These are phyloP conservation scores for Dioscorea zingiberensis DNA, from an alignment of 106 monocot genomes.

Conservation along the genomic window DNA sequence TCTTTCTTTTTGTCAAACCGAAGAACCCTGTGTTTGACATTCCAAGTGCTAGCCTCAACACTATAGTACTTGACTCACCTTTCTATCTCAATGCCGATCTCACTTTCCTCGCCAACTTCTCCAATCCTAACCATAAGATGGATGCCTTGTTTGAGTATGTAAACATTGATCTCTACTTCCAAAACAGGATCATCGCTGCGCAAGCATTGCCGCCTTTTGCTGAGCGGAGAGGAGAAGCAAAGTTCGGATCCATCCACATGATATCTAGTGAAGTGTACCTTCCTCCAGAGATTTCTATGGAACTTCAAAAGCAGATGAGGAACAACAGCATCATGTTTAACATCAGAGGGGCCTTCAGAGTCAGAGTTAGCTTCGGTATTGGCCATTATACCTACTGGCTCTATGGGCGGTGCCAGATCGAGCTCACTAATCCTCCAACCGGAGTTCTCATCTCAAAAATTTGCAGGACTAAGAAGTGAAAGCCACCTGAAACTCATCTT, in stretches of 20 bases:
- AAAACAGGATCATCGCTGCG: constrained; percentile 38
- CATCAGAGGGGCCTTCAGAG: constrained; percentile 59
- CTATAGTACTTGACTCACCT: constrained; percentile 66
- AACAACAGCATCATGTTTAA: constrained; percentile 44
- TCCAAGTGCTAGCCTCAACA: constrained; percentile 59
- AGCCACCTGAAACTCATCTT: too few species aligned
- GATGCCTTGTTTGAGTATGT: constrained; percentile 49
- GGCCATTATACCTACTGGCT: constrained; percentile 63
- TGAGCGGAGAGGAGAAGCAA: constrained; percentile 40
- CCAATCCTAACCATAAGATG: constrained; percentile 77
- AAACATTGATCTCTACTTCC: constrained; percentile 70
- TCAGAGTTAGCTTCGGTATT: constrained; percentile 48
- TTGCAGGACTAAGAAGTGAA: constrained; percentile 69
- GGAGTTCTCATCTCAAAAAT: constrained; percentile 71
- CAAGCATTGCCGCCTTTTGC: constrained; percentile 57
- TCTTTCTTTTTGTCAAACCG: constrained; percentile 82
- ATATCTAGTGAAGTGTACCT: constrained; percentile 74
- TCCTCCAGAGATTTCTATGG: constrained; percentile 26
- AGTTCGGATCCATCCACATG: constrained; percentile 64
- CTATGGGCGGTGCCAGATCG: constrained; percentile 54
- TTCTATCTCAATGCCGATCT: constrained; percentile 64
- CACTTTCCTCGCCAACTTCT: constrained; percentile 79
- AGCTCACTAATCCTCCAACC: constrained; percentile 65
- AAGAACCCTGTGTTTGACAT: constrained; percentile 52
- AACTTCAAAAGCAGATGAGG: constrained; percentile 49